Conservation (phyloP, 768 basidiomycete genomes). For the Mycena latifolia region DNA sequence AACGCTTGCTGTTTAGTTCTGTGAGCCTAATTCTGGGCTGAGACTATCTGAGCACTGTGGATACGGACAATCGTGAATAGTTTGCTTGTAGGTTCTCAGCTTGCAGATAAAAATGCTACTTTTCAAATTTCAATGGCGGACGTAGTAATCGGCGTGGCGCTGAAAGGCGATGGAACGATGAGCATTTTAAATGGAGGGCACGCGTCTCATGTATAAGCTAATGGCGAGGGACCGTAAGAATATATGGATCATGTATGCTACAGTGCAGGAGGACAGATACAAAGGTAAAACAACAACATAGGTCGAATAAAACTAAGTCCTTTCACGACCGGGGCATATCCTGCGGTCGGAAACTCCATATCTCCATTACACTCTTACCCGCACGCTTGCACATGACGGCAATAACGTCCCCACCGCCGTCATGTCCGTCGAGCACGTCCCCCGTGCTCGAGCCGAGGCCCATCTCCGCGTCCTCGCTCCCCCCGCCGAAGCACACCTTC, state of each 20-base stretch:
- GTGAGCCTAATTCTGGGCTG: no score
- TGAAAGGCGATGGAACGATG: no score
- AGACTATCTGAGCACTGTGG: no score
- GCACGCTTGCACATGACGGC: constrained; percentile 86
- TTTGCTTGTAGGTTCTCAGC: no score
- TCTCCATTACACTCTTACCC: constrained; percentile 89
- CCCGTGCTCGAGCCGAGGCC: constrained; percentile 13
- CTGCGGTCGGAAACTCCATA: constrained; percentile 79
- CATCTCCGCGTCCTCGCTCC: constrained; percentile 31
- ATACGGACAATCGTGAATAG: no score
- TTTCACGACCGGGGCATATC: constrained; percentile 33
- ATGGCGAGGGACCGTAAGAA: no score
- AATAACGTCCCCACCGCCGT: constrained; percentile 68
- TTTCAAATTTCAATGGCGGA: no score
- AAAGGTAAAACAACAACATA: constrained; percentile 7
- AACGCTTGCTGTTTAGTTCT: no score
- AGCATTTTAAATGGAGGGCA: no score
- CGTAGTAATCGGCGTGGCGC: no score
- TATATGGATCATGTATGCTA: constrained; percentile 17
- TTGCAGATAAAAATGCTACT: no score
- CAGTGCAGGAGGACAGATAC: constrained; percentile 12
- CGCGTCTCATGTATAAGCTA: no score
- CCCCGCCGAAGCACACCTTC: constrained; percentile 80
- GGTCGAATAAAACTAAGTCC: background rate
- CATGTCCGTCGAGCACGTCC: constrained; percentile 64